Evolutionary conservation across 2,329 filamentous ascomycete species (phyloP).

Genomic region (Ophiostoma pallidulum): DNA sequence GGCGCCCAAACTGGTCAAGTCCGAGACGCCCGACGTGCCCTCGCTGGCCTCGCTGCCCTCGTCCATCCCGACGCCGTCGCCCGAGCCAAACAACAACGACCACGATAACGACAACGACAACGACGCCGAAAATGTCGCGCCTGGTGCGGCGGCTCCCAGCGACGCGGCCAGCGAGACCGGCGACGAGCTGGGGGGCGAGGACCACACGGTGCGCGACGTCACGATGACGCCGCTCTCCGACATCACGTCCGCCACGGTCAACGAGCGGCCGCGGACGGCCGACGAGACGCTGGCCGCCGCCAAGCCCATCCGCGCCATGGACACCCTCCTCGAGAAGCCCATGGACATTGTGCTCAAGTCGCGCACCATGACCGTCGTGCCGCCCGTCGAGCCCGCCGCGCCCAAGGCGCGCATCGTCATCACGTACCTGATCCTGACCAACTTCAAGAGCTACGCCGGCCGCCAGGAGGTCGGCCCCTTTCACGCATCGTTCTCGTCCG

Average conservation of each 20-base stretch:
- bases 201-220: slow-evolving; percentile 2
- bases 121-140: not conserved
- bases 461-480: slow-evolving; percentile 93
- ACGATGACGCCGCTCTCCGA: slow-evolving; percentile 54
- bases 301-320: slow-evolving; percentile 66
- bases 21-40: slow-evolving; percentile 37
- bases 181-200: slow-evolving; percentile 4
- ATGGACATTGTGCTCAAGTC: slow-evolving; percentile 93
- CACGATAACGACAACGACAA: too few species aligned
- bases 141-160: not conserved
- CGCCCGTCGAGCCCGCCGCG: slow-evolving; percentile 59
- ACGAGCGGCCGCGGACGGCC: slow-evolving; percentile 50
- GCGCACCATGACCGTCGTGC: slow-evolving; percentile 55
- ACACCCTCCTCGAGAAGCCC: slow-evolving; percentile 72
- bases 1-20: slow-evolving; percentile 28
- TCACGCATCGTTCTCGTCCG: slow-evolving; percentile 92
- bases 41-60: slow-evolving; percentile 1
- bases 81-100: not conserved
- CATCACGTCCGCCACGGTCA: slow-evolving; percentile 48
- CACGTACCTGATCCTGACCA: slow-evolving; percentile 81
- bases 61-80: slow-evolving; percentile 3
- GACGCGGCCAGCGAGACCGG: slow-evolving; percentile 1
- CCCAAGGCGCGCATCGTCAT: slow-evolving; percentile 87
- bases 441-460: slow-evolving; percentile 98
- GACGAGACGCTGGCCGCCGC: slow-evolving; percentile 43